These are phyloP conservation scores for Aspergillus intermedius DNA, from an alignment of 2,329 filamentous ascomycete genomes.

Conservation along the genomic window DNA sequence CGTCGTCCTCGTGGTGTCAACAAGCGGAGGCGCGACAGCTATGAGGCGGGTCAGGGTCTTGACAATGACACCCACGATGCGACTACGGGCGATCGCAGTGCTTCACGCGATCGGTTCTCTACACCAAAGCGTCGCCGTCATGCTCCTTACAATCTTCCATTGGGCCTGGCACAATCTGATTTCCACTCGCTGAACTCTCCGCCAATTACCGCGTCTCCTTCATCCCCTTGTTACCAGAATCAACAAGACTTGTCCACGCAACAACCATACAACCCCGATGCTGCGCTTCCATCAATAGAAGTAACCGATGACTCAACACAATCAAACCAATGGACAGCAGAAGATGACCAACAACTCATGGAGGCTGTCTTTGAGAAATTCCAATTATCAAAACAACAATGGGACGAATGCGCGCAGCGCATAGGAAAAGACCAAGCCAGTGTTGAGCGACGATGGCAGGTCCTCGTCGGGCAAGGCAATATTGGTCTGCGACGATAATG, in stretches of 20 bases:
- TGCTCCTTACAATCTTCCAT: slow-evolving; percentile 38
- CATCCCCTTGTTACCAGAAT: slow-evolving; percentile 15
- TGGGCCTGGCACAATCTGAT: slow-evolving; percentile 38
- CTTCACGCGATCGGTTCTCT: slow-evolving; percentile 21
- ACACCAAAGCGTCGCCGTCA: slow-evolving; percentile 42
- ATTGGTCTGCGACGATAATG: slow-evolving; percentile 33
- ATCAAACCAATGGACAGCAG: slow-evolving; percentile 28
- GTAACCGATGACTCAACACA: slow-evolving; percentile 14
- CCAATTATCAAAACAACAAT: slow-evolving; percentile 37
- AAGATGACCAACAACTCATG: slow-evolving; percentile 39
- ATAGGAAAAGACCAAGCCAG: slow-evolving; percentile 37
- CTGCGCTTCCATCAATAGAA: slow-evolving; percentile 33
- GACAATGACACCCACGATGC: slow-evolving; percentile 5
- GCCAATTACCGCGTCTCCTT: slow-evolving; percentile 27
- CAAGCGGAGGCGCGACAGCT: slow-evolving; percentile 33
- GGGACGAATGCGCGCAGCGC: slow-evolving; percentile 40
- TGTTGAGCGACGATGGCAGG: slow-evolving; percentile 37
- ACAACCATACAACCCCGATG: slow-evolving; percentile 22
- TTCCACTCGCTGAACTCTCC: slow-evolving; percentile 38
- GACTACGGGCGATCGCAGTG: slow-evolving; percentile 3
- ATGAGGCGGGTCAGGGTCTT: slow-evolving; percentile 18
- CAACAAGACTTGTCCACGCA: slow-evolving; percentile 5
- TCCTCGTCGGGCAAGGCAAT: slow-evolving; percentile 38
- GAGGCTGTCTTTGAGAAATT: slow-evolving; percentile 41
- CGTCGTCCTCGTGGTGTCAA: slow-evolving; percentile 29